Conservation (phyloP, 202 grass and related monocot species). For the Setaria italica region DNA sequence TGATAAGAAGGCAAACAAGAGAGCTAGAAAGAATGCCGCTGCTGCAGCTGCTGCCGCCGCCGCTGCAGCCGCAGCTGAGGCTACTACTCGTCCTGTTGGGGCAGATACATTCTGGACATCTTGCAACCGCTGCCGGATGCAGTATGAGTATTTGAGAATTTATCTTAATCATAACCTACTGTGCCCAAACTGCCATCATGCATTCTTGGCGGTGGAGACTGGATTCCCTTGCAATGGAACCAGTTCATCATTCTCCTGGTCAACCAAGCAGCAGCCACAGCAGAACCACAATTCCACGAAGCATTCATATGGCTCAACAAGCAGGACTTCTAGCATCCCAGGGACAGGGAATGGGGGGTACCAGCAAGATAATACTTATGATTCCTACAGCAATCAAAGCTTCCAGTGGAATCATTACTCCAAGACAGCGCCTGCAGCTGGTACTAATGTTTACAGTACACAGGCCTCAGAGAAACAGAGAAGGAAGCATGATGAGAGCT, state of each 20-base stretch:
- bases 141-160: slow-evolving; percentile 93
- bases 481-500: slow-evolving; percentile 63
- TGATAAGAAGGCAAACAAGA: slow-evolving; percentile 63
- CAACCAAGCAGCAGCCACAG: slow-evolving; percentile 59
- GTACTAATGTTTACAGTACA: slow-evolving; percentile 53
- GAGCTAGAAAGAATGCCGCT: slow-evolving; percentile 62
- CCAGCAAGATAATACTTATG: slow-evolving; percentile 78
- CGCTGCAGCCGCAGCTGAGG: neutral
- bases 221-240: slow-evolving; percentile 82
- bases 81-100: slow-evolving; percentile 51
- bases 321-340: slow-evolving; percentile 59
- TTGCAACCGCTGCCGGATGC: slow-evolving; percentile 94
- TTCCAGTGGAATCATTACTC: slow-evolving; percentile 77
- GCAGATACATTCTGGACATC: slow-evolving; percentile 98
- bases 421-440: slow-evolving; percentile 48
- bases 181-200: slow-evolving; percentile 93
- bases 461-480: slow-evolving; percentile 51
- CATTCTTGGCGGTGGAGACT: slow-evolving; percentile 92
- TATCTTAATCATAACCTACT: slow-evolving; percentile 98
- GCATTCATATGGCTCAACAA: slow-evolving; percentile 62
- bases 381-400: slow-evolving; percentile 75
- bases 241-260: slow-evolving; percentile 71
- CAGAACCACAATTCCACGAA: slow-evolving; percentile 55
- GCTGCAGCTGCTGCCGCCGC: neutral
- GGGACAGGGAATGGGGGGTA: slow-evolving; percentile 58